Evolutionary conservation across 1,284 basidiomycete species (phyloP).

Genomic region (Papiliotrema nemorosa): DNA sequence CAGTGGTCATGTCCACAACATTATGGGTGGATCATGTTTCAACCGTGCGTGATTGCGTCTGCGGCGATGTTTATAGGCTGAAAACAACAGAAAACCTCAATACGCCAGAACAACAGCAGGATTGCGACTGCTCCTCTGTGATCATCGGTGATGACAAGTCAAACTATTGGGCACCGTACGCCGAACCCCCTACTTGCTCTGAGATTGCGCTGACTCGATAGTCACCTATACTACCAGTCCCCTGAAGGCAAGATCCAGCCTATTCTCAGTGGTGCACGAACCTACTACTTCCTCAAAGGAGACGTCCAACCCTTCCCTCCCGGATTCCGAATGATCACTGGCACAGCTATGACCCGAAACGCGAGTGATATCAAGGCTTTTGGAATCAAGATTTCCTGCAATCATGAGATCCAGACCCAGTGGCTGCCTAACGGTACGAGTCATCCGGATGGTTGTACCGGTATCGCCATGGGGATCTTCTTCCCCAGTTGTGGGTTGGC

Average conservation of each 20-base stretch:
- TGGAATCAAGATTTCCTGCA: slow-evolving; percentile 32
- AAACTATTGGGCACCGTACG: slow-evolving; percentile 44
- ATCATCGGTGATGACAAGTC: slow-evolving; percentile 37
- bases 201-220: slow-evolving; percentile 6
- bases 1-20: slow-evolving; percentile 46
- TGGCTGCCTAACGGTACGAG: slow-evolving; percentile 35
- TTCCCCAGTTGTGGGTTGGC: slow-evolving; percentile 42
- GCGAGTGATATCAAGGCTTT: slow-evolving; percentile 7
- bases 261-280: slow-evolving; percentile 27
- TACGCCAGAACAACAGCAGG: slow-evolving; percentile 21
- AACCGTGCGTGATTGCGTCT: slow-evolving; percentile 19
- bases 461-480: slow-evolving; percentile 22
- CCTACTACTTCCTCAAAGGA: slow-evolving; percentile 43
- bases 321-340: slow-evolving; percentile 44
- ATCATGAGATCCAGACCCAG: slow-evolving; percentile 18
- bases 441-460: slow-evolving; percentile 26
- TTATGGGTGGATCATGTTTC: slow-evolving; percentile 40
- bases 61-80: neutral
- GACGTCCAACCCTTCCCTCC: slow-evolving; percentile 43
- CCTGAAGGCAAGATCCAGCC: slow-evolving; percentile 27
- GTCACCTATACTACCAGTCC: slow-evolving; percentile 27
- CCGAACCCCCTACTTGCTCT: neutral
- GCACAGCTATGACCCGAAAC: slow-evolving; percentile 24
- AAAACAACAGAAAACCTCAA: slow-evolving; percentile 19
- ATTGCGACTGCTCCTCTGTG: slow-evolving; percentile 30